A percentile compares a stretch with the other conserved stretches of the same genome.
Conservation (phyloP, 805 yeast species). For the Wickerhamomyces bisporus region DNA sequence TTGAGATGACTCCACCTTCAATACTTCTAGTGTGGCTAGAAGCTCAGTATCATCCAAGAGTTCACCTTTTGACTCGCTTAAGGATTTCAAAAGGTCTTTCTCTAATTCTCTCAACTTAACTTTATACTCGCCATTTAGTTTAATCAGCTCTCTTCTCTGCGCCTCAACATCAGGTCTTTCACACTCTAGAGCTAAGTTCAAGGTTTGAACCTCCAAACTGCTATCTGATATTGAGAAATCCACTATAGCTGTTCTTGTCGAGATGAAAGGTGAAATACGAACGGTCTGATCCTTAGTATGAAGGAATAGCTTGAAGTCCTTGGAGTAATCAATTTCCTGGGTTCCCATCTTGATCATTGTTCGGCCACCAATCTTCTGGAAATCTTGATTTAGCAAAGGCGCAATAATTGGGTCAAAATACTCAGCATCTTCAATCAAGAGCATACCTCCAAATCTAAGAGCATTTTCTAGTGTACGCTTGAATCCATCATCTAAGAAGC, state of each 20-base stretch:
- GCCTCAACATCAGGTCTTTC: slow-evolving; percentile 64
- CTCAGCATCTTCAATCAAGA: slow-evolving; percentile 78
- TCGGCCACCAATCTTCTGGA: slow-evolving; percentile 65
- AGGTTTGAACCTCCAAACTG: slow-evolving; percentile 56
- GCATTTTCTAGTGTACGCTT: slow-evolving; percentile 72
- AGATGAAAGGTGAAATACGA: slow-evolving; percentile 46
- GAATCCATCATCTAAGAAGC: slow-evolving; percentile 67
- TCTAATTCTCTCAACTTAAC: slow-evolving; percentile 53
- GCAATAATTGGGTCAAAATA: slow-evolving; percentile 69
- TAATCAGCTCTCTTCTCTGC: slow-evolving; percentile 48
- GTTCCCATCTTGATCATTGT: slow-evolving; percentile 54
- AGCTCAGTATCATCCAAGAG: slow-evolving; percentile 65
- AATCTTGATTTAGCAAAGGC: slow-evolving; percentile 57
- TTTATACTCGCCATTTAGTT: slow-evolving; percentile 55
- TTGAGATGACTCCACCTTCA: slow-evolving; percentile 58
- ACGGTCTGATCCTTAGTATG: slow-evolving; percentile 54
- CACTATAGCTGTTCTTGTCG: slow-evolving; percentile 55
- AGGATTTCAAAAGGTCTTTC: slow-evolving; percentile 45
- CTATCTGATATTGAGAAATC: slow-evolving; percentile 72
- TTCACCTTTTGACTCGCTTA: slow-evolving; percentile 53
- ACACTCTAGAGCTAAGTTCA: slow-evolving; percentile 48
- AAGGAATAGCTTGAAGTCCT: slow-evolving; percentile 55
- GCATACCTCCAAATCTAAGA: slow-evolving; percentile 72
- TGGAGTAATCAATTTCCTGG: slow-evolving; percentile 60
- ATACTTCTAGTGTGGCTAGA: slow-evolving; percentile 51